These are phyloP conservation scores for Xylaria sp. DNA, from an alignment of 2,329 filamentous ascomycete species.

Conservation along the genomic window DNA sequence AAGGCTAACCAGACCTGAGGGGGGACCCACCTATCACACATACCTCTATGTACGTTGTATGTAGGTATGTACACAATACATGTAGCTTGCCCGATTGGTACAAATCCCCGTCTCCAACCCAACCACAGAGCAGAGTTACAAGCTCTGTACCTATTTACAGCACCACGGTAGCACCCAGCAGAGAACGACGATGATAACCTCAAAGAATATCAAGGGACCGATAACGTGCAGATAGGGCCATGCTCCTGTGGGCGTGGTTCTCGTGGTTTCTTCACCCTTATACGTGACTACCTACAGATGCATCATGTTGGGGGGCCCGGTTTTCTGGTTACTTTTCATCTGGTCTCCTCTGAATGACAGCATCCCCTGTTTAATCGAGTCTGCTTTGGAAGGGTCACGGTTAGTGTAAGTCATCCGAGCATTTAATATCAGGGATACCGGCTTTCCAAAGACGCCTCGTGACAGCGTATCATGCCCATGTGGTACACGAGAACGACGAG, in stretches of 20 bases:
- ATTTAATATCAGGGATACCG: not conserved
- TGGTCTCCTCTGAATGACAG: conserved; percentile 4
- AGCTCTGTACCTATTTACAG: conserved; percentile 13
- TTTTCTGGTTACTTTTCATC: conserved; percentile 6
- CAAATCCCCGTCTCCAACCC: conserved; percentile 14
- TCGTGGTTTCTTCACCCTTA: conserved; percentile 19
- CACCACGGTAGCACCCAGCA: conserved; percentile 21
- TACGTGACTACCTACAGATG: conserved; percentile 24
- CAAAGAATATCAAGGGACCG: not conserved
- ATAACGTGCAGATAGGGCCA: not conserved
- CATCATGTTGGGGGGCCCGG: conserved; percentile 12
- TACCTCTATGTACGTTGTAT: conserved; percentile 11
- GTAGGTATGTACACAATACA: conserved; percentile 1
- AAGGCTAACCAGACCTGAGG: conserved; percentile 19
- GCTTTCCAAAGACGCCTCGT: conserved; percentile 15
- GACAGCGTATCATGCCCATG: conserved; percentile 14
- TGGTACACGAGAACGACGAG: conserved; percentile 7
- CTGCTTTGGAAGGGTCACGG: conserved; percentile 9
- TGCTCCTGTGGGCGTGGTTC: conserved; percentile 13
- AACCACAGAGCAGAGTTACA: conserved; percentile 17
- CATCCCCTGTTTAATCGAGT: conserved; percentile 3
- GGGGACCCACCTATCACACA: conserved; percentile 14
- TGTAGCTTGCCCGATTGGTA: not conserved
- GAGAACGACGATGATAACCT: conserved; percentile 18
- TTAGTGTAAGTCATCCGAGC: conserved; percentile 5